Evolutionary conservation across 2,329 filamentous ascomycete genomes (phyloP).

Genomic region (Fusarium subglutinans): DNA sequence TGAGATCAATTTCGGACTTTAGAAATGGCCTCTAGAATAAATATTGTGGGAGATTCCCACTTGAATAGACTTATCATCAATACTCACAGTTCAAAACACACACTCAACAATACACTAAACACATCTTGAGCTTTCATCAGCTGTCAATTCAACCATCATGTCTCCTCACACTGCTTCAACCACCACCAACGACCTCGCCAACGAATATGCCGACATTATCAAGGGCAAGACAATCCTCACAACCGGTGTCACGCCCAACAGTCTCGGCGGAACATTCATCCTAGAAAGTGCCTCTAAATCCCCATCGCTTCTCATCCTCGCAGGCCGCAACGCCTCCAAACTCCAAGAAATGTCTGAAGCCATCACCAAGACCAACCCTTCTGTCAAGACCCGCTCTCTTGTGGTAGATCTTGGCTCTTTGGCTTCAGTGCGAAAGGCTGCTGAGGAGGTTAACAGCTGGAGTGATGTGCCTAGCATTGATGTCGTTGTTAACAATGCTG

Average conservation of each 20-base stretch:
- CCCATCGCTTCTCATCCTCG: slow-evolving; percentile 56
- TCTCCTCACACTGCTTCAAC: slow-evolving; percentile 32
- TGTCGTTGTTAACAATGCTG: slow-evolving; percentile 55
- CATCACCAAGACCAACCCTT: slow-evolving; percentile 46
- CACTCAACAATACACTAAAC: not conserved
- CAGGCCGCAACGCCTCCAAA: slow-evolving; percentile 55
- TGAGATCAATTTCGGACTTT: slow-evolving; percentile 11
- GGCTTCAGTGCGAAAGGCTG: slow-evolving; percentile 51
- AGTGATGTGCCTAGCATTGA: slow-evolving; percentile 49
- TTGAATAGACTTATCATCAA: not conserved
- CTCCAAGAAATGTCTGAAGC: slow-evolving; percentile 49
- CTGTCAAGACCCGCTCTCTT: slow-evolving; percentile 47
- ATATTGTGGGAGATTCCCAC: not conserved
- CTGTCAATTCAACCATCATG: slow-evolving; percentile 1
- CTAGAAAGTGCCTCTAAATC: slow-evolving; percentile 50
- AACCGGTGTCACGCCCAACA: slow-evolving; percentile 53
- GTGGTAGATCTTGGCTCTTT: slow-evolving; percentile 53
- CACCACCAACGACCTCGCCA: slow-evolving; percentile 41
- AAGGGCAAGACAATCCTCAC: slow-evolving; percentile 52
- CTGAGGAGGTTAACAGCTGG: slow-evolving; percentile 47
- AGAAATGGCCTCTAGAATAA: slow-evolving; percentile 2
- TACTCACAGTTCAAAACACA: not conserved
- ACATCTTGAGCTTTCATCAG: not conserved
- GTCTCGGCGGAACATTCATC: slow-evolving; percentile 52
- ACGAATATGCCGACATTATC: slow-evolving; percentile 45